Evolutionary conservation across 2,329 filamentous ascomycete species (phyloP).

Genomic region (Zasmidium angulare): DNA sequence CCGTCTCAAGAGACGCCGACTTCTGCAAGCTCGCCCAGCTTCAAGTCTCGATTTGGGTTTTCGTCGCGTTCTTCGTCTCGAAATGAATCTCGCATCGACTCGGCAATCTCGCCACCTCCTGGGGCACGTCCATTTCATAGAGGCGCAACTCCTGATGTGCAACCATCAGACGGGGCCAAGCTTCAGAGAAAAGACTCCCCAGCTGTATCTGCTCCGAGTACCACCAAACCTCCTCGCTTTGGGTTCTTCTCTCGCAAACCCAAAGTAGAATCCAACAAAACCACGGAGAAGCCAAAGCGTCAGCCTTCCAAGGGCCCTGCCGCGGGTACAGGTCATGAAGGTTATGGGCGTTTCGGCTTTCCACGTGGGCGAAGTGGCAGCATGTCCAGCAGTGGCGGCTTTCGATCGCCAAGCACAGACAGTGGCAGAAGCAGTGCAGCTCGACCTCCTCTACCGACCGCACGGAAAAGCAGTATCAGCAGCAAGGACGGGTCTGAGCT

Average conservation of each 20-base stretch:
- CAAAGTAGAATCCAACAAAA: slow-evolving; percentile 58
- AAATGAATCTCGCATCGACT: slow-evolving; percentile 34
- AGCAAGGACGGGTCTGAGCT: slow-evolving; percentile 44
- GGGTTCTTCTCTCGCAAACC: slow-evolving; percentile 74
- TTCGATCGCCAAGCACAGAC: slow-evolving; percentile 47
- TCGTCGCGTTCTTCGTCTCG: slow-evolving; percentile 33
- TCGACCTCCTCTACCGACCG: slow-evolving; percentile 28
- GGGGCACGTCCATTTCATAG: slow-evolving; percentile 22
- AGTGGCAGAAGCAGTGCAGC: slow-evolving; percentile 39
- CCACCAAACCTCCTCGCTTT: slow-evolving; percentile 65
- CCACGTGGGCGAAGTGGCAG: slow-evolving; percentile 67
- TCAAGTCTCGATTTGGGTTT: slow-evolving; percentile 40
- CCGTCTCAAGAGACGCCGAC: slow-evolving; percentile 48
- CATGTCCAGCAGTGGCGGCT: slow-evolving; percentile 49
- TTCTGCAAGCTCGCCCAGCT: slow-evolving; percentile 35
- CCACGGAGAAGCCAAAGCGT: slow-evolving; percentile 59
- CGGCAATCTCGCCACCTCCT: slow-evolving; percentile 31
- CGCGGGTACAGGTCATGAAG: slow-evolving; percentile 93
- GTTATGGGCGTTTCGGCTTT: slow-evolving; percentile 67
- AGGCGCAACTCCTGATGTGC: slow-evolving; percentile 17
- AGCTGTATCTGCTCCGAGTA: slow-evolving; percentile 55
- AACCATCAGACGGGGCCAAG: slow-evolving; percentile 7
- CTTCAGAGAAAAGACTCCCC: slow-evolving; percentile 35
- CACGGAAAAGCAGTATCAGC: slow-evolving; percentile 44
- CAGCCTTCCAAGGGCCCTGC: slow-evolving; percentile 71